Evolutionary conservation across 75 land plant genomes (phyloP), one percentile per base, ranked within the genome.

Genomic region (Picea glauca): DNA sequence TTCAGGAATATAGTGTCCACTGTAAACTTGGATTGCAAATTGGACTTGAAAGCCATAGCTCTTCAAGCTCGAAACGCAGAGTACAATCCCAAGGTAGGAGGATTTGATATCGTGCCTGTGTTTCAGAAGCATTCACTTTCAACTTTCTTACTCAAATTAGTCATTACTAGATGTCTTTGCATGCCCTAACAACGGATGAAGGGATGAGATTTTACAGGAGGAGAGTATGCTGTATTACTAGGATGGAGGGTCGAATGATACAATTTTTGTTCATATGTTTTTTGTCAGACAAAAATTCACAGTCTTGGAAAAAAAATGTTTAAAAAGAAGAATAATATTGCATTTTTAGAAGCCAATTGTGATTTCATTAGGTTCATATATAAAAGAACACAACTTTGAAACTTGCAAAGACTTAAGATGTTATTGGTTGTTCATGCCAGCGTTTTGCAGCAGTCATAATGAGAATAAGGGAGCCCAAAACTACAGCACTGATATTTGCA

Each of bases 401-500:
- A 11, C 11, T 50, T 33, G 72, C 18, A 33, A 31, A 31, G 32
- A 31, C 15, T 31, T 68, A 14, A 31, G 5, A 31, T 26, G 15
- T 31, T 68, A 14, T n/a, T 73, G 26, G 12, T 80, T 70, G 56
- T 60, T 46, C 58, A 13, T 30, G 79, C 56, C 84, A 87, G 89
- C 89, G 85, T 82, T 87, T 87, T 86, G 88, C 89, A 15, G 88
- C 89, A 13, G 85, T 85, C 30, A 87, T 87, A 70, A 87, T 85
- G 89, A 73, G 89, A 57, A 87, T 85, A 54, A 85, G 89, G 73
- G 89, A 87, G 32, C 89, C 89, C 14, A 87, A 87, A 80, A 87
- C 89, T 40, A 87, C 89, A 13, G 88, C 95, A 4, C 72, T 90
- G 75, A 90, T 93, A 57, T 90, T 93, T 85, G 93, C 89, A 2